Evolutionary conservation across 257 asterid genomes (phyloP).

Genomic region (Lycium barbarum): DNA sequence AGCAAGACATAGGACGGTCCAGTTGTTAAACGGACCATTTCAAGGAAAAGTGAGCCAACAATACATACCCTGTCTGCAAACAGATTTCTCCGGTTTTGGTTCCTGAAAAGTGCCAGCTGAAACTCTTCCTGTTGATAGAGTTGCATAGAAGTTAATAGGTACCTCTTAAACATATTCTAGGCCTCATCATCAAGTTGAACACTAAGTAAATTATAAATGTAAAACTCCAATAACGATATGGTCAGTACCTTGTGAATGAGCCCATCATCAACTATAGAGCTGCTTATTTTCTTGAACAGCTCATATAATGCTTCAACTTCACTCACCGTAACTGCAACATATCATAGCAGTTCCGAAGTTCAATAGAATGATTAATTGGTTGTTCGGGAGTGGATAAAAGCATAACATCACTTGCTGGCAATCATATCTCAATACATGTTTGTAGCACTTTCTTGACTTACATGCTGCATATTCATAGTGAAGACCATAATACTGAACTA

Average conservation of each 20-base stretch:
- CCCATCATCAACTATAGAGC: slow-evolving; percentile 80
- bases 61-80: slow-evolving; percentile 82
- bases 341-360: not conserved
- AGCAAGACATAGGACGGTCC: not conserved
- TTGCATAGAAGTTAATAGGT: slow-evolving; percentile 31
- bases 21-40: not conserved
- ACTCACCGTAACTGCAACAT: slow-evolving; percentile 73
- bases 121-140: slow-evolving; percentile 77
- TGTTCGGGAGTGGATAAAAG: not conserved
- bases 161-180: not conserved
- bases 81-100: slow-evolving; percentile 67
- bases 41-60: slow-evolving; percentile 12
- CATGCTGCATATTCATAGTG: not conserved
- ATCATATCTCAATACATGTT: not conserved
- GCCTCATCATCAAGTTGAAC: not conserved
- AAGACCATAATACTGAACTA: not conserved
- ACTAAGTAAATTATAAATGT: not conserved
- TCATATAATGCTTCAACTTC: slow-evolving; percentile 90
- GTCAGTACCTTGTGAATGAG: slow-evolving; percentile 83
- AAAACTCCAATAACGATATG: not conserved
- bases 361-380: not conserved
- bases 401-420: not conserved
- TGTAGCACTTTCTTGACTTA: not conserved
- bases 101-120: slow-evolving; percentile 88
- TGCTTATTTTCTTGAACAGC: slow-evolving; percentile 81